A percentile compares a stretch with the other conserved stretches of the same genome.
These are phyloP conservation scores for Colletotrichum cordylinicola DNA, from an alignment of 2,329 filamentous ascomycete species.

Conservation along the genomic window DNA sequence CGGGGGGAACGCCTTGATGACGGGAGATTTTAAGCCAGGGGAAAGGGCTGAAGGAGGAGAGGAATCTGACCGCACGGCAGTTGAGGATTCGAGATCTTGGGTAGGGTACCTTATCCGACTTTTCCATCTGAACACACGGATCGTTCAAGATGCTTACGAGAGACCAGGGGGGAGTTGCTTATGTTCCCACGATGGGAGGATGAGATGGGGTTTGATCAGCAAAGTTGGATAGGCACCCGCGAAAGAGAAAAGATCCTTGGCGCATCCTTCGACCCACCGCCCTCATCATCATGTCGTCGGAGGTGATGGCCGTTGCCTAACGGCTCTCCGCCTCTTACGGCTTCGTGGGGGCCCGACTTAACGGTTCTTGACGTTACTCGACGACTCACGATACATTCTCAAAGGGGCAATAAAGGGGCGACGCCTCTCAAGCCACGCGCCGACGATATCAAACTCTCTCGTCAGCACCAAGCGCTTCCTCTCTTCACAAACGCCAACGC, in stretches of 20 bases:
- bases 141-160: neutral
- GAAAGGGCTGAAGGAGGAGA: neutral
- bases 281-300: neutral
- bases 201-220: neutral
- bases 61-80: neutral
- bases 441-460: neutral
- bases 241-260: neutral
- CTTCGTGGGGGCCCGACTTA: neutral
- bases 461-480: neutral
- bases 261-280: neutral
- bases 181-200: neutral
- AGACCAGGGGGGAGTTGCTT: neutral
- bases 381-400: neutral
- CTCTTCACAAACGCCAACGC: neutral
- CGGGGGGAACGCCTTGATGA: neutral
- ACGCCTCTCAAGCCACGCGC: neutral
- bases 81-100: neutral
- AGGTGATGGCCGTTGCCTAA: neutral
- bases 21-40: neutral
- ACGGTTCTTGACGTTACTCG: neutral
- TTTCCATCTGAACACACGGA: neutral
- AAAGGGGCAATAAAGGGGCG: neutral
- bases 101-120: neutral
- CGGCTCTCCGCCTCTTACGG: neutral
- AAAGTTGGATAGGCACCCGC: neutral